Base-by-base conservation (phyloP, 495 filamentous ascomycete genomes). In the Aspergillus ostianus region DNA sequence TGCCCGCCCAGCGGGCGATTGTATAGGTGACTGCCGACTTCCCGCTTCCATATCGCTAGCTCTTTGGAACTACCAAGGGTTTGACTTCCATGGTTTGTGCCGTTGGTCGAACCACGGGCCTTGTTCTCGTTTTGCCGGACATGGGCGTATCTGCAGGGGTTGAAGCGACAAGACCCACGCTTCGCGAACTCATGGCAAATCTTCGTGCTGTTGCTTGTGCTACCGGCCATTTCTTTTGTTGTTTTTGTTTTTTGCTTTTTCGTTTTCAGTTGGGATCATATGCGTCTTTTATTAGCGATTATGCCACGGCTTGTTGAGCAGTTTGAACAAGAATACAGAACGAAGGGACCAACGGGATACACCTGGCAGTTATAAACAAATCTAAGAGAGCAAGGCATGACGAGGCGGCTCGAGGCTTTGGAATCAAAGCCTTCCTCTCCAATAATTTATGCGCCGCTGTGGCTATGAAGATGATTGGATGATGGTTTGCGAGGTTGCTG, bases 171-270 rank as follows among this genome's bases (percentile, higher is more conserved):
- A 27, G 60, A 57, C 15, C 60, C 60, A 57, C 36, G 55, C 53
- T 47, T 53, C 27, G 55, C 60, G 60, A 57, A 62, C 27, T 62
- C 55, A 48, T 58, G 44, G 53, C 60, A 62, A 41, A 58, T 62
- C 44, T 44, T 58, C 30, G 15, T 23, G 56, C 15, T 62, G 45
- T 56, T 61, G 30, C 21, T 53, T 41, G 56, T 44, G 48, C 47
- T 53, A 52, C 56, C 49, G 47, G n/a, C 49, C 56, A 58, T 58
- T 44, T 51, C n/a, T 58, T 36, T 36, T 20, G 17, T 30, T 4
- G 8, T 30, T 30, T 30, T 30, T 30, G 29, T 30, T 30, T 30
- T 30, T 30, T 30, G 29, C 8, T 30, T 30, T 30, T 30, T 8
- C 29, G 29, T 30, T 30, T 30, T 3, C 47, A 44, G 49, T 45